phyloP scores from a whole-genome alignment of 75 land plant genomes.

The Pinus taeda region DNA sequence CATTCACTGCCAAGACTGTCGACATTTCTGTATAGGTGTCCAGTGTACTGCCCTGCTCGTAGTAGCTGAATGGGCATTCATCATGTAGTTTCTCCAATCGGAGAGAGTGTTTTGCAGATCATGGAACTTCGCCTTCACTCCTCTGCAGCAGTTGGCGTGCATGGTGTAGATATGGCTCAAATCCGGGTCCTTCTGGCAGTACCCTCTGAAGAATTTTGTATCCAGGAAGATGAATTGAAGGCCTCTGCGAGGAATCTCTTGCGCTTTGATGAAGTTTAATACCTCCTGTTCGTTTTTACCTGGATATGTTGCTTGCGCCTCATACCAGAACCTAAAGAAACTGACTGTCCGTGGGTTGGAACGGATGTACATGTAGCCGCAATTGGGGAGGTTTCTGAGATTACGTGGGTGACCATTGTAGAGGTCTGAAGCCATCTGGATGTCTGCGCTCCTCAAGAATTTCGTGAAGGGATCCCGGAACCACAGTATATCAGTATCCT shows the following conservation, averaged over 20 bases:
- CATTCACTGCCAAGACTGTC: not conserved
- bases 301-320: conserved; percentile 18
- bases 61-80: conserved; percentile 35
- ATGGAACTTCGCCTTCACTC: conserved; percentile 19
- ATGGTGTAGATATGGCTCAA: conserved; percentile 29
- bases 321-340: conserved; percentile 32
- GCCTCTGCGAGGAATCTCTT: conserved; percentile 1
- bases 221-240: conserved; percentile 21
- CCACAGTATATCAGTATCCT: conserved; percentile 44
- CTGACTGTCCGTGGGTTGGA: conserved; percentile 26
- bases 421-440: conserved; percentile 32
- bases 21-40: not conserved
- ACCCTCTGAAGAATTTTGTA: conserved; percentile 25
- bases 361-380: conserved; percentile 24
- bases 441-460: conserved; percentile 16
- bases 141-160: conserved; percentile 46
- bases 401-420: conserved; percentile 25
- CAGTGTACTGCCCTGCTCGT: conserved; percentile 10
- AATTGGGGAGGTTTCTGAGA: conserved; percentile 22
- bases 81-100: conserved; percentile 37
- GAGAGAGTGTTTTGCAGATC: conserved; percentile 43
- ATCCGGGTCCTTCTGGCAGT: conserved; percentile 22
- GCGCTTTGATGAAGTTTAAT: not conserved
- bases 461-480: conserved; percentile 34
- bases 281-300: conserved; percentile 34